phyloP scores from a whole-genome alignment of 2,329 filamentous ascomycete species.

The Dactylellina parvicollis region DNA sequence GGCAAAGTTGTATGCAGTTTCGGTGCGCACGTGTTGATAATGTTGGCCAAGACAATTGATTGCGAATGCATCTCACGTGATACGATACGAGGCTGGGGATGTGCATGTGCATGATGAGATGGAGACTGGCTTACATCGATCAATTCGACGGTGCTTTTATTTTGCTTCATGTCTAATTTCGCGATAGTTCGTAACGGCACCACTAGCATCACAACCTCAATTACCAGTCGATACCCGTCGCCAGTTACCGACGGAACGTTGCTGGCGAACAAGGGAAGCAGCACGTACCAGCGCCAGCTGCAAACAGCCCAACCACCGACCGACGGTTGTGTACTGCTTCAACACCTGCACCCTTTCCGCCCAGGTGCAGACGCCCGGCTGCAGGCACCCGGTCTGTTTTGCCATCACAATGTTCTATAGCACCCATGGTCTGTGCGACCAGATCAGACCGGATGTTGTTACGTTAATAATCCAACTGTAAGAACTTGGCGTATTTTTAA shows the following conservation, averaged over 20 bases:
- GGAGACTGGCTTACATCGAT: too few relatives aligned
- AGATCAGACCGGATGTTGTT: conserved; percentile 28
- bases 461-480: conserved; percentile 39
- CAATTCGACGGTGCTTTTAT: too few relatives aligned
- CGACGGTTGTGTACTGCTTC: neutral
- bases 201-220: too few relatives aligned
- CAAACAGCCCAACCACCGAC: too few relatives aligned
- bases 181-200: too few relatives aligned
- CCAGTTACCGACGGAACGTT: too few relatives aligned
- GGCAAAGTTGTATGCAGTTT: too few relatives aligned
- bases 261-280: too few relatives aligned
- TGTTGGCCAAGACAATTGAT: neutral
- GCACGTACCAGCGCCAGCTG: too few relatives aligned
- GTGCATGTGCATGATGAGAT: too few relatives aligned
- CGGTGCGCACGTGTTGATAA: neutral
- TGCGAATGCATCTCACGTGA: neutral
- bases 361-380: neutral
- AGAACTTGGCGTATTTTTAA: neutral
- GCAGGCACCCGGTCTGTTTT: neutral
- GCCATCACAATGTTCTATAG: conserved; percentile 45
- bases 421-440: conserved; percentile 45
- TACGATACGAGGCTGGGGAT: neutral
- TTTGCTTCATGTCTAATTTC: too few relatives aligned
- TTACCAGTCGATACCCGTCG: too few relatives aligned
- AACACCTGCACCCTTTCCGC: neutral